These are phyloP conservation scores for Phytophthora colocasiae DNA, from an alignment of 352 stramenopile species.

Conservation along the genomic window DNA sequence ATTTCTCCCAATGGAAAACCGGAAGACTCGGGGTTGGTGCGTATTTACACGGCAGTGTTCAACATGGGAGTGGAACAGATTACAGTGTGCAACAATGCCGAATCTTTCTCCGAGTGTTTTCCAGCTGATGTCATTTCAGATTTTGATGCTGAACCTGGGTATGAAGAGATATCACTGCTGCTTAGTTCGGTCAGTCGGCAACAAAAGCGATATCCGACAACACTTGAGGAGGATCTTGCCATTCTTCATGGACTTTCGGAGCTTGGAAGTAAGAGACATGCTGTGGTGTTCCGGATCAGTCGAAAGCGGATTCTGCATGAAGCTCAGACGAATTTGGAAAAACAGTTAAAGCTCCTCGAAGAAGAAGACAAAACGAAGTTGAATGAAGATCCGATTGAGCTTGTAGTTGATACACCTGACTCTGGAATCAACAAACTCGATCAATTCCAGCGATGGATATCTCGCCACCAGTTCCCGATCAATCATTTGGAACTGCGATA, in stretches of 20 bases:
- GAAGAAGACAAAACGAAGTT: not conserved
- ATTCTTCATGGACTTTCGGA: not conserved
- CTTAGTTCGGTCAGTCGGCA: slow-evolving; percentile 20
- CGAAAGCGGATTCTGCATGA: slow-evolving; percentile 61
- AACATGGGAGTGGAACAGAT: slow-evolving; percentile 26
- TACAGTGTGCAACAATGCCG: slow-evolving; percentile 31
- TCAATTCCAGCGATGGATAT: slow-evolving; percentile 62
- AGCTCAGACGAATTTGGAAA: slow-evolving; percentile 22
- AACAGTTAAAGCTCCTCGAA: slow-evolving; percentile 1
- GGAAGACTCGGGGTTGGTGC: slow-evolving; percentile 35
- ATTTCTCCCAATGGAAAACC: slow-evolving; percentile 43
- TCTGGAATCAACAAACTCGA: slow-evolving; percentile 19
- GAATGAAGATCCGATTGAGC: not conserved
- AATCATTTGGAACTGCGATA: slow-evolving; percentile 71
- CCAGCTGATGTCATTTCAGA: slow-evolving; percentile 22
- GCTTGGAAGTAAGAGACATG: slow-evolving; percentile 15
- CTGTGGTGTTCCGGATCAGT: slow-evolving; percentile 55
- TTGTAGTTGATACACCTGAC: not conserved
- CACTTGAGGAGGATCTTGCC: slow-evolving; percentile 39
- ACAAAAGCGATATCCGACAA: slow-evolving; percentile 49
- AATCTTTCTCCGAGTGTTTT: slow-evolving; percentile 47
- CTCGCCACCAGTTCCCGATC: slow-evolving; percentile 36
- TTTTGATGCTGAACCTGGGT: slow-evolving; percentile 7
- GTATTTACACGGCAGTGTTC: slow-evolving; percentile 42
- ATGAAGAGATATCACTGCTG: slow-evolving; percentile 18